Base-by-base conservation (phyloP, 257 asterid genomes). In the Salvia splendens region DNA sequence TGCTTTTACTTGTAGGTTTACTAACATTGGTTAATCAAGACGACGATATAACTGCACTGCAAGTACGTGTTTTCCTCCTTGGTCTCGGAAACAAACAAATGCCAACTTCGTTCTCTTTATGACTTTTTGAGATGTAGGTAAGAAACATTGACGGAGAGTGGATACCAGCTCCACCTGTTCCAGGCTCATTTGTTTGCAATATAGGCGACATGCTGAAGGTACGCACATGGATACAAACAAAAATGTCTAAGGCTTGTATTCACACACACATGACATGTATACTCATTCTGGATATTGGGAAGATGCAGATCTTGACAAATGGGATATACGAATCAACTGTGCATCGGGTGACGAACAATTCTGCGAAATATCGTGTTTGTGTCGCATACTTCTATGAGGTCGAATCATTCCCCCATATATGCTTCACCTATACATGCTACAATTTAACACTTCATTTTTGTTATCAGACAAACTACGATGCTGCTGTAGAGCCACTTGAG, bases 321-420 rank as follows among this genome's bases (percentile, higher is more conserved):
- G 99, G 95, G 35, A 46, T 88, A 6, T 93, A 90, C 5, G 95
- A 90, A 71, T 88, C 99, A 51, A 90, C 99, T 2, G 69, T 93
- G 74, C 99, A 93, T 61, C 95, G 89, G 35, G 99, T 93, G 69
- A 71, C 76, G 65, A 91, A 86, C 79, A 80, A 70, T 46, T 78
- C 94, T 41, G 68, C 86, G 14, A 81, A 71, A 38, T 93, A 85
- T 62, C 97, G 96, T 3, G 83, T 93, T 28, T 86, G 86, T 7
- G 95, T 88, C 78, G 99, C 97, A 36, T 90, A 88, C 77, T 90
- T 90, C 75, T 83, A 86, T 8, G 97, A 90, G 96, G 99, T 93
- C 33, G 69, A 24, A 12, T 50, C 43, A 49, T 55, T 14, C 67
- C 65, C 53, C 64, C 4, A n/a, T 14, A 8, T 46, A 46, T 4